Conservation (phyloP, 192 early-diverging fungal genomes). For the Entomortierella beljakovae region DNA sequence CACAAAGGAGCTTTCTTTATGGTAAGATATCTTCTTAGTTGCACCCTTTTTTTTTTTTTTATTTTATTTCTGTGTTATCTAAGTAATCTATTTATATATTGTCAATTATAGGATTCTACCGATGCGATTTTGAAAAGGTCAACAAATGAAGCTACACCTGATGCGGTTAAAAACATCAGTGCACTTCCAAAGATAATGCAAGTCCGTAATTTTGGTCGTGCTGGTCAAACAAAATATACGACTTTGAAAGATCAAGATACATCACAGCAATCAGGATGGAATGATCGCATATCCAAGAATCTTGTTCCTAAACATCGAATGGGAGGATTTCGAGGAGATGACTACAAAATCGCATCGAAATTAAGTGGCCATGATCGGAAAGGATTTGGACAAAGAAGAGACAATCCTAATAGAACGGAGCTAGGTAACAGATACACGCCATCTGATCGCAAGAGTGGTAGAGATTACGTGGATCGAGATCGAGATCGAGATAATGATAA, state of each 20-base stretch:
- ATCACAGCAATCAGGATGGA: slow-evolving; percentile 55
- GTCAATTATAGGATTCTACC: slow-evolving; percentile 55
- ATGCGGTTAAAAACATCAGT: slow-evolving; percentile 65
- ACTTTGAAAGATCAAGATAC: slow-evolving; percentile 90
- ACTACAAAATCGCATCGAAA: slow-evolving; percentile 31
- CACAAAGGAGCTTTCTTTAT: slow-evolving; percentile 91
- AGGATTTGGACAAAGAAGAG: background rate
- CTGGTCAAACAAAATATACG: slow-evolving; percentile 91
- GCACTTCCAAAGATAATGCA: slow-evolving; percentile 88
- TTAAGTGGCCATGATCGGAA: slow-evolving; percentile 20
- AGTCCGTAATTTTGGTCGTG: slow-evolving; percentile 89
- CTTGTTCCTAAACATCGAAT: slow-evolving; percentile 21
- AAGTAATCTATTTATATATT: slow-evolving; percentile 1
- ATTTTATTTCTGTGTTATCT: background rate
- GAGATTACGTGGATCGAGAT: slow-evolving; percentile 16
- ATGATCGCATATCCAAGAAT: slow-evolving; percentile 27
- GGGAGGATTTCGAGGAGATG: slow-evolving; percentile 36
- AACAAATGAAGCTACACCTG: slow-evolving; percentile 77
- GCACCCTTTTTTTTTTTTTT: background rate
- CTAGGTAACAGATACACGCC: slow-evolving; percentile 5
- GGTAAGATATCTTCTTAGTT: slow-evolving; percentile 35
- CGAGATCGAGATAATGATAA: slow-evolving; percentile 10
- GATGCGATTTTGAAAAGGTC: slow-evolving; percentile 72
- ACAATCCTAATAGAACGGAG: slow-evolving; percentile 20
- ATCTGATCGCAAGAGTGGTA: slow-evolving; percentile 3